Conservation (phyloP, 768 basidiomycete genomes). For the Tylopilus intermedius region DNA sequence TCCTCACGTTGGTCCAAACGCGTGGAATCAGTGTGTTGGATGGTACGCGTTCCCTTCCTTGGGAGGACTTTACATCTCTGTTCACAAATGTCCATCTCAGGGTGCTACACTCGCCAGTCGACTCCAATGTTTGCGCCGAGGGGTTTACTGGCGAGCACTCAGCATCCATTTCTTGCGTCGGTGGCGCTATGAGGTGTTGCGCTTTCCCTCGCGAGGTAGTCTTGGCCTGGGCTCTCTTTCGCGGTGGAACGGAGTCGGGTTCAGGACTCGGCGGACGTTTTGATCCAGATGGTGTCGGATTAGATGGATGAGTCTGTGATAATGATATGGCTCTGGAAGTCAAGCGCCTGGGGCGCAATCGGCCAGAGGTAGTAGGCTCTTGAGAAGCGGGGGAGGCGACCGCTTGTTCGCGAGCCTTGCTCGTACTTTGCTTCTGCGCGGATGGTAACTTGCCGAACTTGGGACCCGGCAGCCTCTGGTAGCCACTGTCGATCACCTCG, state of each 20-base stretch:
- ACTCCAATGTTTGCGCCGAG: background rate
- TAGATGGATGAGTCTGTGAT: background rate
- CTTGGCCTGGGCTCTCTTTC: conserved; percentile 8
- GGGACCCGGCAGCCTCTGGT: conserved; percentile 25
- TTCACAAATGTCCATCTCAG: conserved; percentile 21
- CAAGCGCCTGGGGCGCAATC: background rate
- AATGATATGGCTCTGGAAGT: background rate
- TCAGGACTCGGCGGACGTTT: conserved; percentile 19
- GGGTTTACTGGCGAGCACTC: background rate
- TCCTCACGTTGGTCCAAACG: conserved; percentile 28
- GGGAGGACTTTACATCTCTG: background rate
- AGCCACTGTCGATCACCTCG: background rate
- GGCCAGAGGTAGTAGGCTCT: background rate
- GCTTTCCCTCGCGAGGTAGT: background rate
- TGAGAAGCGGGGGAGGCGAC: background rate
- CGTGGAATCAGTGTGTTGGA: conserved; percentile 14
- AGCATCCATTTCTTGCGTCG: background rate
- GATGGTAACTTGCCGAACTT: conserved; percentile 2
- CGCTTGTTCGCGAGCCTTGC: background rate
- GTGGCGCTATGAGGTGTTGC: background rate
- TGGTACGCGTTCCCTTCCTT: background rate
- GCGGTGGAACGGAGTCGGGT: background rate
- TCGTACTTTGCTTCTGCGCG: background rate
- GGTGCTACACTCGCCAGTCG: background rate
- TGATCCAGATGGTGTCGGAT: background rate